A percentile compares a stretch with the other conserved stretches of the same genome.
These are phyloP conservation scores for Eimeria acervulina DNA, from an alignment of 169 alveolate genomes.

Conservation along the genomic window DNA sequence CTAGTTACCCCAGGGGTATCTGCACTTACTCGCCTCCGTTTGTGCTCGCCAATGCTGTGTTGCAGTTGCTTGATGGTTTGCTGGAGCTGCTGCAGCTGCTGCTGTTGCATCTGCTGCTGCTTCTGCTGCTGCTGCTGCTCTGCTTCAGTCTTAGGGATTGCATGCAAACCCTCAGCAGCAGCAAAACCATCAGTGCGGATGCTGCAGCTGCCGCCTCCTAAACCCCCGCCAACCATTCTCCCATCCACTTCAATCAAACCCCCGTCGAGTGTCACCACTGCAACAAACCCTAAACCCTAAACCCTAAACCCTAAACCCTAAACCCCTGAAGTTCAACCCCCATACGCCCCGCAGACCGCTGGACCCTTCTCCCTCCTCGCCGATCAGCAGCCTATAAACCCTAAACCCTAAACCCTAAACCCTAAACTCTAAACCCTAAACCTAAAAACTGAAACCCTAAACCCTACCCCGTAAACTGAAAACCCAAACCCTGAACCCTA, in stretches of 20 bases:
- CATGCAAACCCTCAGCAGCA: neutral
- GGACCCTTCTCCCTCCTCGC: neutral
- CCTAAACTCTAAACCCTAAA: neutral
- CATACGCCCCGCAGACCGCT: neutral
- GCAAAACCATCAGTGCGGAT: neutral
- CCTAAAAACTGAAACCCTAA: neutral
- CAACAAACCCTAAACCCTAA: constrained; percentile 33
- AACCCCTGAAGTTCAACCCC: neutral
- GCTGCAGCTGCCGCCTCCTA: constrained; percentile 39
- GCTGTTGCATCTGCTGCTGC: constrained; percentile 61
- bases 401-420: constrained; percentile 2
- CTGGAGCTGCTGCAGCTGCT: constrained; percentile 52
- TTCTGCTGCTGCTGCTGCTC: neutral
- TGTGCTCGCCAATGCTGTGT: neutral
- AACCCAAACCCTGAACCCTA: neutral
- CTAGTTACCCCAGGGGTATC: neutral
- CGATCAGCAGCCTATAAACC: too few species aligned
- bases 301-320: constrained; percentile 34
- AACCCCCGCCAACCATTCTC: constrained; percentile 69
- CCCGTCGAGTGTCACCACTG: constrained; percentile 77
- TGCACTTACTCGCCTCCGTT: neutral
- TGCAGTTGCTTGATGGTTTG: constrained; percentile 2
- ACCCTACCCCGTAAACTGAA: neutral
- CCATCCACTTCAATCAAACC: constrained; percentile 74
- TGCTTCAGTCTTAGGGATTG: neutral